Evolutionary conservation across 2,329 filamentous ascomycete genomes (phyloP), one percentile per base, ranked within the genome.

Genomic region (Fusarium redolens): DNA sequence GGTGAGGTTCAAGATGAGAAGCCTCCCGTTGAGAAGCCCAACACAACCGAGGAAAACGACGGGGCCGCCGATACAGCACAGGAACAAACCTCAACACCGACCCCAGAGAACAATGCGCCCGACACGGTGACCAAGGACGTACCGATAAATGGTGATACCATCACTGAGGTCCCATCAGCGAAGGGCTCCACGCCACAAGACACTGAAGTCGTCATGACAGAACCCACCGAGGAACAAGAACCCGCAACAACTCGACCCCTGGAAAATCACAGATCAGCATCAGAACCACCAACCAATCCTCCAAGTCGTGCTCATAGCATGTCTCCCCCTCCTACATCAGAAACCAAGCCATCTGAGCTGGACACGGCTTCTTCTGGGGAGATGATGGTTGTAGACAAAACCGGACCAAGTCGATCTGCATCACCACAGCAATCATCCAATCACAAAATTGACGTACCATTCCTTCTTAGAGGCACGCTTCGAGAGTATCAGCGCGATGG

Each of bases 401-500:
- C 70, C 7, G 68, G 57, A 3, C 54, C 59, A 15, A 83, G 80
- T 51, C 77, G 79, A 68, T 83, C 82, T n/a, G 74, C 70, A 4
- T 81, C 83, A 6, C 81, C 82, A 4, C 75, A 68, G 15, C 61
- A 71, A 8, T 51, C 72, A n/a, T 78, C 80, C 4, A 78, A 77
- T 2, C 85, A 87, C 65, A 93, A 92, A 74, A 95, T 91, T 0
- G 91, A 93, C 12, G 89, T 96, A 15, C 95, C 95, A 0, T 92
- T 94, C 69, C 87, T 99, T 15, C 85, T 98, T 1, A 92, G 96
- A 55, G 96, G 96, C 25, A 97, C 91, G 1, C 85, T 99, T 15
- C 93, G 97, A 80, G 96, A 97, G 80, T 99, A 99, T 79, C 96
- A 99, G 77, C 96, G 98, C 78, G 93, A 94, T 78, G 97, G 96